Percentiles rank a stretch among this genome's conserved stretches.
Evolutionary conservation across 202 grass and related monocot genomes (phyloP).

Genomic region (Eragrostis tef): DNA sequence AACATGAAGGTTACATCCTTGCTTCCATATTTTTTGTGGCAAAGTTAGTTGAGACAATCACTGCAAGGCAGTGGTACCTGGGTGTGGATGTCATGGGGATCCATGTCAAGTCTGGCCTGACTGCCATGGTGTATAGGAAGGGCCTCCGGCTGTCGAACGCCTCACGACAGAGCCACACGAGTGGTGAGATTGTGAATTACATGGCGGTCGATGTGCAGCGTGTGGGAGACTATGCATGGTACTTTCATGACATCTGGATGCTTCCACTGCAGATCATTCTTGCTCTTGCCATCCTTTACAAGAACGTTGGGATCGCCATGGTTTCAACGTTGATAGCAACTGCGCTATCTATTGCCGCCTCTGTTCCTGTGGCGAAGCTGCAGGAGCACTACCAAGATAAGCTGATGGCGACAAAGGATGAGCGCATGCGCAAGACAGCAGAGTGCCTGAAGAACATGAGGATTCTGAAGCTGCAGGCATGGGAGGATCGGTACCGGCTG

Average conservation of each 20-base stretch:
- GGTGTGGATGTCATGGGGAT: slow-evolving; percentile 98
- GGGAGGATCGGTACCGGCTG: slow-evolving; percentile 84
- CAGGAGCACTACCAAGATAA: slow-evolving; percentile 96
- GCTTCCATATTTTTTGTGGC: slow-evolving; percentile 79
- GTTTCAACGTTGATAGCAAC: slow-evolving; percentile 78
- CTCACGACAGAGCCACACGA: slow-evolving; percentile 83
- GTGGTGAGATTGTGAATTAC: slow-evolving; percentile 99
- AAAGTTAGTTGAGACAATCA: slow-evolving; percentile 82
- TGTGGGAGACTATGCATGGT: slow-evolving; percentile 96
- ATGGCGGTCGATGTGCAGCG: slow-evolving; percentile 99
- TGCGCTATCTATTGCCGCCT: slow-evolving; percentile 72
- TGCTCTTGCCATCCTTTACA: slow-evolving; percentile 91
- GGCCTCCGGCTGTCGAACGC: slow-evolving; percentile 81
- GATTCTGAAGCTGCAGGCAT: slow-evolving; percentile 91
- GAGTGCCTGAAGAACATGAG: slow-evolving; percentile 96
- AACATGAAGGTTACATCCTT: slow-evolving; percentile 88
- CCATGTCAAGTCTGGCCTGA: slow-evolving; percentile 94
- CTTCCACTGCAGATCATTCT: slow-evolving; percentile 94
- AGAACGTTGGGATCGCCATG: slow-evolving; percentile 75
- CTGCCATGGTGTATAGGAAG: slow-evolving; percentile 95
- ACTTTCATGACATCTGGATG: slow-evolving; percentile 99
- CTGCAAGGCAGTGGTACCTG: slow-evolving; percentile 90
- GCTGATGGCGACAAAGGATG: slow-evolving; percentile 93
- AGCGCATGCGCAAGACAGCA: slow-evolving; percentile 95
- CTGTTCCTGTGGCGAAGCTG: slow-evolving; percentile 83